Percentiles rank a stretch among this genome's conserved stretches.
Conservation (phyloP, 305 asterid genomes). For the Fraxinus greggii region DNA sequence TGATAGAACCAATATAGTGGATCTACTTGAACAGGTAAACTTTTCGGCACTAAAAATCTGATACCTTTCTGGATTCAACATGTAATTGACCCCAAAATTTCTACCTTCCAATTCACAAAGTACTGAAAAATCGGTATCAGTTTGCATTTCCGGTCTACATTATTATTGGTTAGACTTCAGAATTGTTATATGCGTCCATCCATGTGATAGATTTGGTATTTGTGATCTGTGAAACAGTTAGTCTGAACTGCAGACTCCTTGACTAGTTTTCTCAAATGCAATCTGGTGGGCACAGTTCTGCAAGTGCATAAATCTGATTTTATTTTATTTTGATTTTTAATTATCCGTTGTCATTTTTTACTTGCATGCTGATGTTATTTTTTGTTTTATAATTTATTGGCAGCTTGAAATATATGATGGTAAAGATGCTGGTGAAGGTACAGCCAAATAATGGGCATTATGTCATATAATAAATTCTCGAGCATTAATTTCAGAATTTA, state of each 20-base stretch:
- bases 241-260: background rate
- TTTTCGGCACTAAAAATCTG: slow-evolving; percentile 1
- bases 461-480: background rate
- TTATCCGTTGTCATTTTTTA: background rate
- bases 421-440: slow-evolving; percentile 83
- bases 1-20: slow-evolving; percentile 64
- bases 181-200: background rate
- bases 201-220: background rate
- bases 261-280: background rate
- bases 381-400: slow-evolving; percentile 14
- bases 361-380: slow-evolving; percentile 11
- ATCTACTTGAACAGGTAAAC: slow-evolving; percentile 72
- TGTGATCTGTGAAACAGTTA: background rate
- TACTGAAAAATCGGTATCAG: background rate
- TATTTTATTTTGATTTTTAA: background rate
- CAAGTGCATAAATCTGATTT: background rate
- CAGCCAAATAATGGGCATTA: background rate
- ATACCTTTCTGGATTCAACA: background rate
- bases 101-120: background rate
- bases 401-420: slow-evolving; percentile 94
- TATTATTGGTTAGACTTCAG: background rate
- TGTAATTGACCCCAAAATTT: background rate
- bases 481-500: background rate
- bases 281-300: background rate
- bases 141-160: background rate